These are phyloP conservation scores for Fusarium brevicatenulatum DNA, from an alignment of 2,329 filamentous ascomycete genomes.

Conservation along the genomic window DNA sequence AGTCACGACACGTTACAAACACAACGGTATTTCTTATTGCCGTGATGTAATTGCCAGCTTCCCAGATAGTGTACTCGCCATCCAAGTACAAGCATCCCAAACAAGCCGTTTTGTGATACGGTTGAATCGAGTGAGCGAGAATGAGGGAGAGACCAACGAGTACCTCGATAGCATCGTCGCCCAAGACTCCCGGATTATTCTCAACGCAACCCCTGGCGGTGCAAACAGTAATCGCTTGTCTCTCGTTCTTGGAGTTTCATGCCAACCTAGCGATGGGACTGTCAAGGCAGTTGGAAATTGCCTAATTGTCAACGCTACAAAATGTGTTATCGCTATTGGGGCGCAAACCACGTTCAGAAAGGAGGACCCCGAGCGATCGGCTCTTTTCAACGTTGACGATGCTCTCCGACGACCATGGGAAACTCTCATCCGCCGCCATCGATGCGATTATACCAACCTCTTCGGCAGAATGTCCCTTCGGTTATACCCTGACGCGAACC, in stretches of 20 bases:
- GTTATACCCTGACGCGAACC: conserved; percentile 34
- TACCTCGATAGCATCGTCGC: conserved; percentile 39
- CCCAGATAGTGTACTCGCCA: conserved; percentile 51
- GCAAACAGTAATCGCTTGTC: conserved; percentile 33
- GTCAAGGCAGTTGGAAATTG: conserved; percentile 33
- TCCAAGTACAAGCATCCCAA: conserved; percentile 32
- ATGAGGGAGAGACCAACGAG: conserved; percentile 43
- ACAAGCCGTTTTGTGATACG: conserved; percentile 39
- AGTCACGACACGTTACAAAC: conserved; percentile 51
- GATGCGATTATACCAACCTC: conserved; percentile 31
- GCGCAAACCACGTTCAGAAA: conserved; percentile 41
- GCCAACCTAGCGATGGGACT: not conserved
- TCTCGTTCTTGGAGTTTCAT: conserved; percentile 26
- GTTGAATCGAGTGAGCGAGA: conserved; percentile 37
- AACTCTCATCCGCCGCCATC: conserved; percentile 16
- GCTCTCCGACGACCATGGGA: conserved; percentile 36
- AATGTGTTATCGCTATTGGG: conserved; percentile 34
- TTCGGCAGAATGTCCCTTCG: conserved; percentile 31
- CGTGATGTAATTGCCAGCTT: conserved; percentile 56
- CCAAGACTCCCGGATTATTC: conserved; percentile 20
- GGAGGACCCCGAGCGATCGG: conserved; percentile 23
- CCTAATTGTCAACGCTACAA: conserved; percentile 10
- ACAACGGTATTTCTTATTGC: conserved; percentile 44
- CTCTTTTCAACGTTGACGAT: conserved; percentile 38
- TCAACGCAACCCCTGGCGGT: conserved; percentile 38